Base-by-base conservation (phyloP, 805 yeast genomes). In the Ogataea wickerhamii region DNA sequence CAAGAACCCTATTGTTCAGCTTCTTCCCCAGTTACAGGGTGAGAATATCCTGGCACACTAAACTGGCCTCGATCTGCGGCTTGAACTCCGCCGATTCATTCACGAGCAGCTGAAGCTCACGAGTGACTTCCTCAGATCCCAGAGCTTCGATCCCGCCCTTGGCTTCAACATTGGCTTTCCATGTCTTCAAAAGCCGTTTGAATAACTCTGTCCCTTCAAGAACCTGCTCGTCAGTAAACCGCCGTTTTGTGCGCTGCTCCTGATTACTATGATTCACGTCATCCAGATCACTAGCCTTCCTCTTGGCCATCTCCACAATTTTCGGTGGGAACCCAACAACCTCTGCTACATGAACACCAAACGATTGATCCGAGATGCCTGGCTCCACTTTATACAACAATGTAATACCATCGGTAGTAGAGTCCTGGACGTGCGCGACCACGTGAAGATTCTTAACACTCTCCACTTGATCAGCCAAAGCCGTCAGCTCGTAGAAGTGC, bases 301-400 rank as follows among this genome's bases (percentile, higher is more conserved):
- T 76, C 56, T 91, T 93, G 6, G 98, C 96, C 98, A 93, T 93
- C 40, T 77, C 74, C 33, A 93, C 79, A 34, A 93, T 93, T 61
- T 93, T 93, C 18, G 69, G 66, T 2, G 98, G 98, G 61, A 93
- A 93, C 49, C 86, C 83, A 14, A 91, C 98, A 21, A 91, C 80
- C 62, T 93, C 97, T 0, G 98, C 98, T 32, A 93, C 98, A 58
- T 93, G 95, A 33, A 93, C 89, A 63, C 98, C 98, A 65, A 93
- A 93, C 0, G 97, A 88, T 61, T 89, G 93, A 60, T 87, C 96
- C 2, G 95, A 82, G 35, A 89, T 78, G n/a, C 98, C 98, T 1
- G 87, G 85, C 49, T 87, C 96, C n/a, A 93, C 98, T 54, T 82
- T 85, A 64, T 93, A 93, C 49, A 93, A 67, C 40, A 93, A 69